These are phyloP conservation scores for Suillus ampliporus DNA, from an alignment of 768 basidiomycete genomes.

Conservation along the genomic window DNA sequence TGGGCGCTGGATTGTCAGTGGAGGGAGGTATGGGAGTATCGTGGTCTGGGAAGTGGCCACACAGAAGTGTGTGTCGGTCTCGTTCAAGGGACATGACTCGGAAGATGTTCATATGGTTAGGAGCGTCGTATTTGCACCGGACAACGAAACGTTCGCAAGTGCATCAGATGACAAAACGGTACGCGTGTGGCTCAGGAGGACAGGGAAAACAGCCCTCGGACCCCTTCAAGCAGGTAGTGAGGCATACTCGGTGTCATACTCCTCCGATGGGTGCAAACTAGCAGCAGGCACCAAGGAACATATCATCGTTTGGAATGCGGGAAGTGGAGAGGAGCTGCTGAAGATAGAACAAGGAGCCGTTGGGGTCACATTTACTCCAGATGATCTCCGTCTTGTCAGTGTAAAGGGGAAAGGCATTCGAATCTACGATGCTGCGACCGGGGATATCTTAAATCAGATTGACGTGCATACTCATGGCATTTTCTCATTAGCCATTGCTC, in stretches of 20 bases:
- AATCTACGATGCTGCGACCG: neutral
- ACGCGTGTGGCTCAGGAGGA: neutral
- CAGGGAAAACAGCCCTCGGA: neutral
- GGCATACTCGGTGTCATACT: neutral
- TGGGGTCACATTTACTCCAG: neutral
- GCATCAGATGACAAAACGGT: neutral
- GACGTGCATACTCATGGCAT: neutral
- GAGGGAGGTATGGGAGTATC: neutral
- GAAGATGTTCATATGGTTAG: rapidly evolving
- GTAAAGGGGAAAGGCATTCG: neutral
- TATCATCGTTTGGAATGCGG: neutral
- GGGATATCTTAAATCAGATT: neutral
- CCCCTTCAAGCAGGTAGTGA: neutral
- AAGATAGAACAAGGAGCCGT: neutral
- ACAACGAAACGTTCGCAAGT: neutral
- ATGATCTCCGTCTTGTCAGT: neutral
- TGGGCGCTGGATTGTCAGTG: neutral
- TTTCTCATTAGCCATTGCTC: too few relatives aligned
- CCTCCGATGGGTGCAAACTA: neutral
- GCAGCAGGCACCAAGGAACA: neutral
- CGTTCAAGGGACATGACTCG: neutral
- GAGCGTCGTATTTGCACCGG: neutral
- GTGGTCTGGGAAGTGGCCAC: neutral
- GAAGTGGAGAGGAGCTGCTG: neutral
- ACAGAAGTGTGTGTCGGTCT: neutral